Evolutionary conservation across 1,284 basidiomycete genomes (phyloP).

Genomic region (Entoloma clypeatum): DNA sequence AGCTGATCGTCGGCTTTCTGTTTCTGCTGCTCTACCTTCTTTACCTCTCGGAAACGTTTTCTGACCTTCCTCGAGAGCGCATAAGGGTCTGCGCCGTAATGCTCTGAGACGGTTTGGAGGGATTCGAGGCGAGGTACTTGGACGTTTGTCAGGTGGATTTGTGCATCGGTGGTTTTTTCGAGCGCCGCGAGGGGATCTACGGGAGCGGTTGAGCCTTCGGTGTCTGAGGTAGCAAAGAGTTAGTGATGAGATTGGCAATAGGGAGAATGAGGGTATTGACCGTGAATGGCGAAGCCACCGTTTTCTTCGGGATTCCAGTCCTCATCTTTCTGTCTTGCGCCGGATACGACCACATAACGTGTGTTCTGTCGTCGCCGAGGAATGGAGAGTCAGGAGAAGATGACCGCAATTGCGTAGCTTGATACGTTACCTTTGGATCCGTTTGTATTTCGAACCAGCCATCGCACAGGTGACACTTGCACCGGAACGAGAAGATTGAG

Average conservation of each 20-base stretch:
- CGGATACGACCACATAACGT: constrained; percentile 87
- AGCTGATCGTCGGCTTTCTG: constrained; percentile 65
- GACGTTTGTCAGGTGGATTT: constrained; percentile 66
- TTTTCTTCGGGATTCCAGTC: constrained; percentile 97
- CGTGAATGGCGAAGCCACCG: constrained; percentile 87
- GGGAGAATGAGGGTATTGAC: constrained; percentile 38
- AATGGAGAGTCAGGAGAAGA: neutral
- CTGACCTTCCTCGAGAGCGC: constrained; percentile 69
- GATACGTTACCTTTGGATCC: constrained; percentile 83
- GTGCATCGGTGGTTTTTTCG: constrained; percentile 82
- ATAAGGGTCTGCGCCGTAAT: constrained; percentile 84
- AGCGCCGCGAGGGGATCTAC: constrained; percentile 82
- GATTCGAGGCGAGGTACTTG: constrained; percentile 76
- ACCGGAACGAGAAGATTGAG: constrained; percentile 91
- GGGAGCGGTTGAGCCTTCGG: constrained; percentile 60
- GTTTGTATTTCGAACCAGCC: constrained; percentile 97
- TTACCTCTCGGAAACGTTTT: constrained; percentile 80
- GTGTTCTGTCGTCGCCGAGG: constrained; percentile 65
- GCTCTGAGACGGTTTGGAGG: constrained; percentile 69
- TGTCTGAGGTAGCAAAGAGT: constrained; percentile 40
- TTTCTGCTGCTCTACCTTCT: constrained; percentile 70
- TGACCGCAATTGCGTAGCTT: neutral
- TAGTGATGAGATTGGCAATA: neutral
- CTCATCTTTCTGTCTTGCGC: constrained; percentile 87
- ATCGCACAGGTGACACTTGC: constrained; percentile 94